Evolutionary conservation across 2,329 filamentous ascomycete species (phyloP), one percentile per base, ranked within the genome.

Genomic region (Neopestalotiopsis clavispora): DNA sequence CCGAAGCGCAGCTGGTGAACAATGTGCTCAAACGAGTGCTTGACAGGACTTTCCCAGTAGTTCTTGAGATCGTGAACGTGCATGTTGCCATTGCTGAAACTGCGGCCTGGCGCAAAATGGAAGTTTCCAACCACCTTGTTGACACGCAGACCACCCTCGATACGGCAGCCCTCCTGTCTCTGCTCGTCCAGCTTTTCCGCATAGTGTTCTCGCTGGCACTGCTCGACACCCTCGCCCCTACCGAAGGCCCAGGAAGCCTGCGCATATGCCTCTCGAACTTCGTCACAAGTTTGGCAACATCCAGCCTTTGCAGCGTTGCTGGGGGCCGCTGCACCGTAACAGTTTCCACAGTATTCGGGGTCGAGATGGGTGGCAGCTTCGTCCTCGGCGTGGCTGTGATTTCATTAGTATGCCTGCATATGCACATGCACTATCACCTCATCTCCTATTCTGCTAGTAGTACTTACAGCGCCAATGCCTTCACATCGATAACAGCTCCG

Each of bases 81-180:
- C 89, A 98, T 92, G 84, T 97, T 97, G 74, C 94, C 94, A 77
- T 93, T 97, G 81, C 92, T 97, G 87, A 98, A 98, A 80, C 92
- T 95, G 82, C 95, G 94, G 75, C 96, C 96, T 1, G 96, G 96
- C 1, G 97, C 96, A 75, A 99, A 92, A 82, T 99, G 96, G 87
- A 99, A 99, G 85, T 99, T 99, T 68, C 96, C 96, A 67, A 99
- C 89, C 32, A 99, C 96, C 84, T 99, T 99, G 87, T 99, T 99
- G 73, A 99, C 97, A 62, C 94, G 93, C 74, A 99, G 89, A 52
- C 90, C 90, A 69, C 96, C 96, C 80, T 98, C 94, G 72, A 99
- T 92, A 65, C 96, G 93, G 83, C 96, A 99, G 69, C 96, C 96
- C 83, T 99, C 97, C 65, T 91, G 89, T 68, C 95, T 90, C 83